Evolutionary conservation across 176 grass and related monocot species (phyloP), one percentile per base, ranked within the genome.

Genomic region (Aegilops umbellulata): DNA sequence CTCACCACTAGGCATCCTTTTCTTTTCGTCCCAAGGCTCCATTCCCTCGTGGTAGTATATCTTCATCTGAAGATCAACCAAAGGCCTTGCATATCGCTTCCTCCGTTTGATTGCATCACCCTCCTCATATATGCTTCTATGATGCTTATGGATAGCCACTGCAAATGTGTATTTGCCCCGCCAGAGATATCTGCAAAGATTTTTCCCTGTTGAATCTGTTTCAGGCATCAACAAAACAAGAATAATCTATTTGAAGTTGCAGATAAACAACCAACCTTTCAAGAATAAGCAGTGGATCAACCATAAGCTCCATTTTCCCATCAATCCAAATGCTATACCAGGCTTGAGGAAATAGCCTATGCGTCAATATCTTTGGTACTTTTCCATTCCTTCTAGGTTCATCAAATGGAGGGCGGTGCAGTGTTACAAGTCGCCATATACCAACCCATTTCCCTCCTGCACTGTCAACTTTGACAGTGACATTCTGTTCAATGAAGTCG

Each of bases 271-370:
- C 61, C 11, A 60, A 99, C 97, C 97, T 96, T 95, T 99, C 97
- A 1, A 99, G 92, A 87, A 99, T 94, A 70, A 94, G 94, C 70
- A 96, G 92, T 0, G 97, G 97, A 85, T 99, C 97, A 69, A 99
- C 90, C 61, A 99, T 90, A 83, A 99, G 93, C 88, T 99, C 97
- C 97, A 99, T 99, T 90, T 99, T 99, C 17, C 97, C 97, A 87
- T 99, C 97, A 84, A 99, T 99, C 97, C 97, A 96, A 84, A 99
- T 99, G 86, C 94, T 96, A 94, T 94, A 99, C 71, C 76, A 88
- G 62, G 97, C 94, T 95, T 88, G 90, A 75, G 97, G 97, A 86
- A 99, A 99, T 49, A 99, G 31, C 19, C 94, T 92, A 38, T 99
- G 97, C 3, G 92, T 96, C 73, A 99, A 89, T 88, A 99, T 99